These are phyloP conservation scores for Eucalyptus curtisii DNA, from an alignment of 345 rosid species.

Conservation along the genomic window DNA sequence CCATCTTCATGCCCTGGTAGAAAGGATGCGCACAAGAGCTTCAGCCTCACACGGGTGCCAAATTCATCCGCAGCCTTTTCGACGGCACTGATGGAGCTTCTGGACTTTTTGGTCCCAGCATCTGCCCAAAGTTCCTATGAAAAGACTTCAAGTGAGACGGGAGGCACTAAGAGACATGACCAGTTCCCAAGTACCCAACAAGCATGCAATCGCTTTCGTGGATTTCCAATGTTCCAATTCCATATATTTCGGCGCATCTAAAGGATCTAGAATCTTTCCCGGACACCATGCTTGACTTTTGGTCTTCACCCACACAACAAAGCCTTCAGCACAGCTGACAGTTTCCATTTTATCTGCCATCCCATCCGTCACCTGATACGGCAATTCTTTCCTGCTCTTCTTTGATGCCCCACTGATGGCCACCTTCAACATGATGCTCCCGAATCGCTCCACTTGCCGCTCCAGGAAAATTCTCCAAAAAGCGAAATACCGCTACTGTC, in stretches of 20 bases:
- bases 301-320: constrained; percentile 64
- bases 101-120: constrained; percentile 22
- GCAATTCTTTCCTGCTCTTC: neutral
- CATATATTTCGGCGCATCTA: constrained; percentile 8
- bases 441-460: constrained; percentile 2
- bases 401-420: neutral
- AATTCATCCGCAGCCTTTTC: constrained; percentile 55
- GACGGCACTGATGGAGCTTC: constrained; percentile 41
- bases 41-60: constrained; percentile 31
- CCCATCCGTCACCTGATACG: neutral
- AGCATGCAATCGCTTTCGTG: constrained; percentile 13
- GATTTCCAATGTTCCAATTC: neutral
- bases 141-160: constrained; percentile 56
- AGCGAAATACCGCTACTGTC: constrained; percentile 2
- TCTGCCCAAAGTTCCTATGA: constrained; percentile 32
- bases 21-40: constrained; percentile 49
- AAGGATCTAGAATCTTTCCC: constrained; percentile 47
- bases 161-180: constrained; percentile 35
- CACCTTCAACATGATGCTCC: neutral
- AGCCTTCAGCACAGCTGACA: constrained; percentile 34
- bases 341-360: neutral
- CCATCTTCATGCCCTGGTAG: constrained; percentile 1
- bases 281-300: constrained; percentile 72
- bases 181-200: constrained; percentile 30
- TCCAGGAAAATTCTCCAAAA: constrained; percentile 41